Conservation (phyloP, 371 early-diverging fungal genomes). For the Lichtheimia ramosa region DNA sequence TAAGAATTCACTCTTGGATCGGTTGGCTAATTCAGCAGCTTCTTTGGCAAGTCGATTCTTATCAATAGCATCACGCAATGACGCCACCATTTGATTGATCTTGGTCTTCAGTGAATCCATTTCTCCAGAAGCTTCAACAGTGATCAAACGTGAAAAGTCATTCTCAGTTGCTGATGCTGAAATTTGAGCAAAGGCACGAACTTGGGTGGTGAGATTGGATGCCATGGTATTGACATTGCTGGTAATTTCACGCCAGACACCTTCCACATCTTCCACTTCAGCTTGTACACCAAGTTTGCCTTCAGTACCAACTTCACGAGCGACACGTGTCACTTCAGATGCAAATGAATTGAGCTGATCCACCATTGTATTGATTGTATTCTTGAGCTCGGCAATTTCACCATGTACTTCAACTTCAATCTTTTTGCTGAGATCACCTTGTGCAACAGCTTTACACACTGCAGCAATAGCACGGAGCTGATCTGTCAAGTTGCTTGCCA, state of each 20-base stretch:
- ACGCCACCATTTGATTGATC: slow-evolving; percentile 67
- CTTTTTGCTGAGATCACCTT: slow-evolving; percentile 43
- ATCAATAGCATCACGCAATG: slow-evolving; percentile 62
- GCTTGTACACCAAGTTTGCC: slow-evolving; percentile 43
- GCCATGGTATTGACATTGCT: slow-evolving; percentile 53
- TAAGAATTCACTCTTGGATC: slow-evolving; percentile 68
- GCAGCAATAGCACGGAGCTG: slow-evolving; percentile 55
- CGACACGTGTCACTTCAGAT: slow-evolving; percentile 42
- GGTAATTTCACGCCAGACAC: slow-evolving; percentile 52
- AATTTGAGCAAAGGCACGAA: slow-evolving; percentile 60
- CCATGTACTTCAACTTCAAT: slow-evolving; percentile 32
- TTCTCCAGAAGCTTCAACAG: slow-evolving; percentile 65
- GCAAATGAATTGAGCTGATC: slow-evolving; percentile 45
- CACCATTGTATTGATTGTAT: slow-evolving; percentile 47
- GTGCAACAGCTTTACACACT: slow-evolving; percentile 59
- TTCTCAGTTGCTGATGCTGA: slow-evolving; percentile 57
- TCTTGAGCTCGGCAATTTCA: slow-evolving; percentile 40
- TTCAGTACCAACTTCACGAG: slow-evolving; percentile 51
- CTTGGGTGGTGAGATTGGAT: slow-evolving; percentile 45
- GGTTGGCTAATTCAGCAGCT: slow-evolving; percentile 52
- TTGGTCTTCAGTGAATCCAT: slow-evolving; percentile 71
- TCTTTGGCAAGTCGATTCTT: slow-evolving; percentile 58
- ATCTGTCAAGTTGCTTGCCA: slow-evolving; percentile 58
- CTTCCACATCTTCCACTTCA: slow-evolving; percentile 42
- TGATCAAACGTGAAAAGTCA: slow-evolving; percentile 62